These are phyloP conservation scores for Verticillium isaacii DNA, from an alignment of 2,329 filamentous ascomycete genomes.

Conservation along the genomic window DNA sequence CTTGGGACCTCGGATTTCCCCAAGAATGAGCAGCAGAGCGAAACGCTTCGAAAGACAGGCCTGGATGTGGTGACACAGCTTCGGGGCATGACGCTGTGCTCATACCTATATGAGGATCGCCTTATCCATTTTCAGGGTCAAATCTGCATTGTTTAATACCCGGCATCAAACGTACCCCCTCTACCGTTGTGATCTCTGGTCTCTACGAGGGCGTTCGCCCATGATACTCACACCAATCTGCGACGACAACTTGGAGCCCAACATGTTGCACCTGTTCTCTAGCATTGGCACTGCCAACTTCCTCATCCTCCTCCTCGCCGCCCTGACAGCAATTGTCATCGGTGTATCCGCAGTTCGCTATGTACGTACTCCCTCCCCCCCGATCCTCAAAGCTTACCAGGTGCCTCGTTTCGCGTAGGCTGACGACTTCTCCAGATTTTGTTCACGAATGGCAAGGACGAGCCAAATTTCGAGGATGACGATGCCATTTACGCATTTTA, in stretches of 20 bases:
- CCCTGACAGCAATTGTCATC: conserved; percentile 9
- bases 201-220: no score
- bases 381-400: no score
- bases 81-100: background rate
- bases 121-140: background rate
- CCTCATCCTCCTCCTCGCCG: conserved; percentile 8
- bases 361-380: background rate
- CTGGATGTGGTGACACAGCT: background rate
- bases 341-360: conserved; percentile 11
- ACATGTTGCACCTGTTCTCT: conserved; percentile 11
- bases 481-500: conserved; percentile 13
- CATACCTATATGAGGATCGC: background rate
- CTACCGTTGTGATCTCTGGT: no score
- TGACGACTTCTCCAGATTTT: conserved; percentile 6
- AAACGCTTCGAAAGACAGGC: background rate
- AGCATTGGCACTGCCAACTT: conserved; percentile 6
- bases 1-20: background rate
- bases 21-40: background rate
- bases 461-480: conserved; percentile 8
- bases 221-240: no score
- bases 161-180: background rate
- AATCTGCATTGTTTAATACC: background rate
- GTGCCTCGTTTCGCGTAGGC: no score
- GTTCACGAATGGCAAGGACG: conserved; percentile 6
- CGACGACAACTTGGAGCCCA: background rate